Evolutionary conservation across 1,284 basidiomycete genomes (phyloP), one percentile per base, ranked within the genome.

Genomic region (Cryptococcus wingfieldii): DNA sequence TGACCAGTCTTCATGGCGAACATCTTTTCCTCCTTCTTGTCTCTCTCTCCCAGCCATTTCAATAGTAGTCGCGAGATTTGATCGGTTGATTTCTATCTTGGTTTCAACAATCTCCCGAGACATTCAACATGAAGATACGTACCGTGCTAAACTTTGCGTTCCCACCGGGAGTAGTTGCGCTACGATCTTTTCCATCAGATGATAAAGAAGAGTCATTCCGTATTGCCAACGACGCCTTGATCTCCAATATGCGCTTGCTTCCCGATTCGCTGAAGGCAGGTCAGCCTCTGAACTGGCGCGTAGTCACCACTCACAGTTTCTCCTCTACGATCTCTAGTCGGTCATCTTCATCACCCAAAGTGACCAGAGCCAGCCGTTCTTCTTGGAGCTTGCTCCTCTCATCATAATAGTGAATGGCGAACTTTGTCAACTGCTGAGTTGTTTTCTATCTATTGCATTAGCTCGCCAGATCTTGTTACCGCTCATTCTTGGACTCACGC

Each of bases 321-420:
- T 50, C 50, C 10, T 61, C 50, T 28, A 70, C 52, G 56, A 71
- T 70, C 37, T 69, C 71, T 0, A 66, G 67, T 59, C 75, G 69
- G 7, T 68, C 69, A 4, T 58, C 68, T 7, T 23, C 19, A 38
- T 25, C 41, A 58, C 51, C 25, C 53, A 34, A 14, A 67, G 7
- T 45, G 19, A 19, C 44, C 44, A 45, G 44, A 45, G 44, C 69
- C 14, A 63, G 59, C 3, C 64, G 62, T 8, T 48, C 60, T 0
- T 54, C 47, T 4, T 13, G 41, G 23, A 68, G 10, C 13, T 19
- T 44, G 9, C 28, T 38, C 23, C 54, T 55, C 57, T 67, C 55
- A 53, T 70, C 65, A 18, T 65, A 56, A 31, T 72, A 49, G 3
- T 38, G 41, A 14, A 70, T 64, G 57, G 61, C 60, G 49, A 71